phyloP scores from a whole-genome alignment of 495 filamentous ascomycete genomes.

The Aspergillus nidulans region DNA sequence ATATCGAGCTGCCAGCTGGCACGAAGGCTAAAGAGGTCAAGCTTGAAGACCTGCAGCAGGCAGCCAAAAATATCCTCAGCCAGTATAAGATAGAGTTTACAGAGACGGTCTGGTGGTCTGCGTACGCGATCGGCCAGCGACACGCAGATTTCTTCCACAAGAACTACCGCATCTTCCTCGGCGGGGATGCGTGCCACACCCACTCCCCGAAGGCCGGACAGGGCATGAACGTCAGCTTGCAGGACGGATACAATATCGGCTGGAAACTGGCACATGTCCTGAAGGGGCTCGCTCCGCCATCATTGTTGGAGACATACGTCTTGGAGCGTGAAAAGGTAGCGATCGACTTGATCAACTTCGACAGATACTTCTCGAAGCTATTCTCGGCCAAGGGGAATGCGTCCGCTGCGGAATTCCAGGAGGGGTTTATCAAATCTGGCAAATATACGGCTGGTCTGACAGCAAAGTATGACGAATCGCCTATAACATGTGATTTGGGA shows the following conservation, averaged over 20 bases:
- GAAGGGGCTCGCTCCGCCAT: constrained; percentile 49
- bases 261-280: constrained; percentile 73
- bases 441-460: constrained; percentile 63
- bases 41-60: constrained; percentile 52
- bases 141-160: constrained; percentile 53
- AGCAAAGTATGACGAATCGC: constrained; percentile 51
- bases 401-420: constrained; percentile 44
- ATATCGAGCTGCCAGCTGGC: constrained; percentile 62
- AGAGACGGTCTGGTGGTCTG: constrained; percentile 54
- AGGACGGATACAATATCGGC: constrained; percentile 63
- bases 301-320: constrained; percentile 64
- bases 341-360: constrained; percentile 69
- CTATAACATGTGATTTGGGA: constrained; percentile 34
- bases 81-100: constrained; percentile 52
- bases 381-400: constrained; percentile 48
- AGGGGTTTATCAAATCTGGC: constrained; percentile 56
- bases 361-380: constrained; percentile 58
- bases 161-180: constrained; percentile 50
- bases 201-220: constrained; percentile 61
- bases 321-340: constrained; percentile 64
- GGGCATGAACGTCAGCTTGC: constrained; percentile 46
- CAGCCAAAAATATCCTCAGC: constrained; percentile 55
- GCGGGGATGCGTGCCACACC: constrained; percentile 59
- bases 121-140: constrained; percentile 57
- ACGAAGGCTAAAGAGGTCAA: constrained; percentile 36